A percentile compares a stretch with the other conserved stretches of the same genome.
These are phyloP conservation scores for Vaccinium myrtillus DNA, from an alignment of 148 eudicot species.

Conservation along the genomic window DNA sequence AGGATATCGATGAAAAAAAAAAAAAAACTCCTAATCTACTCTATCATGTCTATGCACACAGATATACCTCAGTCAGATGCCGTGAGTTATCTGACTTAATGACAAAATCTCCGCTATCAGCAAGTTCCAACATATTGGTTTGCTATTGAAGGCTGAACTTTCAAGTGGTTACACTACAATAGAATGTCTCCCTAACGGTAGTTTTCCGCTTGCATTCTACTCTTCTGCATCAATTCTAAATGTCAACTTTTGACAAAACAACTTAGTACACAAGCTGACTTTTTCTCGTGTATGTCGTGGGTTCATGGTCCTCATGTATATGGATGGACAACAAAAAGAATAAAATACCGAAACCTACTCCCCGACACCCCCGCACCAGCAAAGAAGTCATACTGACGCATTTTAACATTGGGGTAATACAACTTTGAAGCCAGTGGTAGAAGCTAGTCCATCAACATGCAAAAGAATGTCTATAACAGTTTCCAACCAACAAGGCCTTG, in stretches of 20 bases:
- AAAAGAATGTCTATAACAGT: background rate
- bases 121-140: constrained; percentile 5
- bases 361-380: background rate
- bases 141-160: background rate
- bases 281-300: background rate
- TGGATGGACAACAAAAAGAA: background rate
- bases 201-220: background rate
- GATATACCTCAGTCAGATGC: background rate
- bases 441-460: background rate
- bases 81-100: background rate
- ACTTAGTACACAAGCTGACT: background rate
- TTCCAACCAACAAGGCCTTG: background rate
- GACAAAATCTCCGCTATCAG: background rate
- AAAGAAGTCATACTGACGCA: background rate
- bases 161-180: background rate
- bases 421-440: background rate
- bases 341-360: background rate
- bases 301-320: background rate
- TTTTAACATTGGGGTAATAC: background rate
- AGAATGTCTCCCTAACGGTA: background rate
- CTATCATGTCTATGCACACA: background rate
- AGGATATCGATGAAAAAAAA: background rate
- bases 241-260: background rate
- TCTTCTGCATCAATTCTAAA: background rate
- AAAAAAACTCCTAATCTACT: background rate